phyloP scores from a whole-genome alignment of 306 rosid genomes.

The Neltuma alba region DNA sequence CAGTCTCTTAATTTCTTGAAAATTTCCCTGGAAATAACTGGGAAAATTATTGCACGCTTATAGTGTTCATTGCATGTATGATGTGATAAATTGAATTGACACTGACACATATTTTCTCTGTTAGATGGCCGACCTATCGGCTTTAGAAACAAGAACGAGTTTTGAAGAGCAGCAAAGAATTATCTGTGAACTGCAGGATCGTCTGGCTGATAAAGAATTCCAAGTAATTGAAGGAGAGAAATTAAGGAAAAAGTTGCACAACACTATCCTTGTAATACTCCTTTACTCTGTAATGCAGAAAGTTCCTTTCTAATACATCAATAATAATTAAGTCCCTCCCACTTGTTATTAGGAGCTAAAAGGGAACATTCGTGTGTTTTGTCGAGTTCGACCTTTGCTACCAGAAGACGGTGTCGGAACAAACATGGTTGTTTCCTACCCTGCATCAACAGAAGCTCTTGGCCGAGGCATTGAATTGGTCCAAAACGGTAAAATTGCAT shows the following conservation, averaged over 20 bases:
- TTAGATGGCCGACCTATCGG: conserved; percentile 69
- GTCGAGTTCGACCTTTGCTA: conserved; percentile 89
- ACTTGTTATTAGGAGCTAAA: conserved; percentile 66
- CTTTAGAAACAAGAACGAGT: conserved; percentile 54
- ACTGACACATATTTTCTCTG: neutral
- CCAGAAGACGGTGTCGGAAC: conserved; percentile 73
- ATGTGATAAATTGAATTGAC: conserved; percentile 17
- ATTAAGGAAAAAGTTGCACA: conserved; percentile 79
- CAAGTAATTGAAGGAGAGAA: conserved; percentile 82
- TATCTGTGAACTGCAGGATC: conserved; percentile 57
- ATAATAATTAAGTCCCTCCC: neutral
- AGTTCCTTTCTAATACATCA: neutral
- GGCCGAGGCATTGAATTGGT: conserved; percentile 82
- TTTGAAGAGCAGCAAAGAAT: conserved; percentile 66
- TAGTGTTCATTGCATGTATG: neutral
- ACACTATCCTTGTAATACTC: conserved; percentile 76
- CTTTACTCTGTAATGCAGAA: neutral
- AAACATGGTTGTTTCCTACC: conserved; percentile 69
- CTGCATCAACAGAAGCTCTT: conserved; percentile 74
- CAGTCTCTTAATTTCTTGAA: neutral
- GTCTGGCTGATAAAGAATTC: conserved; percentile 64
- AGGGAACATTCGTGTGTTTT: conserved; percentile 94
- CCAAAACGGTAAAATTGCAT: conserved; percentile 63
- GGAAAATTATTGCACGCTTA: neutral
- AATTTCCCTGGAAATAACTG: neutral